Conservation (phyloP, 1,284 basidiomycete species). For the Ganoderma resinaceum region DNA sequence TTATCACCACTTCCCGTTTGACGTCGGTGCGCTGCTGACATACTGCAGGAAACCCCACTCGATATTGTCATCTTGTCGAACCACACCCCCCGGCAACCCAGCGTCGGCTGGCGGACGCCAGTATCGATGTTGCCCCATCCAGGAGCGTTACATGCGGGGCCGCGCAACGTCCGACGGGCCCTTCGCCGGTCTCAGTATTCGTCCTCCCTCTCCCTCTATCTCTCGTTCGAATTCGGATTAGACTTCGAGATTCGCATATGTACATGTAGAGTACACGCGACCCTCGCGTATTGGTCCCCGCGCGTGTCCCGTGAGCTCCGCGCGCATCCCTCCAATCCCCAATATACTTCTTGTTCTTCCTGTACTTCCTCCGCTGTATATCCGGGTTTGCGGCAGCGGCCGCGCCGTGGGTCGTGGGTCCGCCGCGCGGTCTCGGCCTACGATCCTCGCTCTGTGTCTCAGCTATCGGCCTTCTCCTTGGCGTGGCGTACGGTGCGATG, state of each 20-base stretch:
- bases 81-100: neutral
- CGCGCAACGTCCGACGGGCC: neutral
- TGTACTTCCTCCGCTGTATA: neutral
- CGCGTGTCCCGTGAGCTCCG: neutral
- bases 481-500: neutral
- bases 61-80: neutral
- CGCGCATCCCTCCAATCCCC: neutral
- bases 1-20: neutral
- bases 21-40: neutral
- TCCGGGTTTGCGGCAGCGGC: neutral
- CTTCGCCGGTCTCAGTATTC: neutral
- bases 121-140: neutral
- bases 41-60: neutral
- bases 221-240: neutral
- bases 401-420: conserved; percentile 4
- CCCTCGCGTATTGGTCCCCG: neutral
- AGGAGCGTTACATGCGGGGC: no score
- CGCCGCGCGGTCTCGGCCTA: neutral
- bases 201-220: neutral
- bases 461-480: neutral
- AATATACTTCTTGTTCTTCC: neutral
- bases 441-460: neutral
- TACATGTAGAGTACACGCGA: no score
- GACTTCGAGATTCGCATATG: neutral
- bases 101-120: neutral